Percentiles rank a stretch among this genome's conserved stretches.
Evolutionary conservation across 2,329 filamentous ascomycete genomes (phyloP).

Genomic region (Fusarium denticulatum): DNA sequence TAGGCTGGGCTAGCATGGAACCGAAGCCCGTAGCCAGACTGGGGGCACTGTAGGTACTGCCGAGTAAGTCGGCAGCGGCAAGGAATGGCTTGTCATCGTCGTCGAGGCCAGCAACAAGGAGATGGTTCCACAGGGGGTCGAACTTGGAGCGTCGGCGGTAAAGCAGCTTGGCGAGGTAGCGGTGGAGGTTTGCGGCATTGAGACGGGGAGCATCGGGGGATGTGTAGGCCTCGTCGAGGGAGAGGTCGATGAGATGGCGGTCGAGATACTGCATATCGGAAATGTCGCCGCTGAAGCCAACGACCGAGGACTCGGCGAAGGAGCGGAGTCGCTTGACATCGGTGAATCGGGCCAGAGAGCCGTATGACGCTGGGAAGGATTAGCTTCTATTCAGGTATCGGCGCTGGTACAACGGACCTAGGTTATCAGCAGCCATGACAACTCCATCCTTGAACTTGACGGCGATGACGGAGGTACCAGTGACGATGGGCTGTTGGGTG

Average conservation of each 20-base stretch:
- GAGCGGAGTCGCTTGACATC: conserved; percentile 94
- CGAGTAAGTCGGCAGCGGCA: conserved; percentile 88
- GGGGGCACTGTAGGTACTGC: conserved; percentile 89
- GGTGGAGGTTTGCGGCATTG: conserved; percentile 94
- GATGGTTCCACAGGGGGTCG: conserved; percentile 96
- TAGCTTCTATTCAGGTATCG: conserved; percentile 1
- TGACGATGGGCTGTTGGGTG: conserved; percentile 93
- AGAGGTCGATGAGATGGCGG: conserved; percentile 86
- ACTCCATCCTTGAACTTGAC: conserved; percentile 97
- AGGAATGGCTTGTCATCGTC: conserved; percentile 85
- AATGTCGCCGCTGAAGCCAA: conserved; percentile 96
- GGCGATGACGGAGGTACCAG: conserved; percentile 93
- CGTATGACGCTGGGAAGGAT: conserved; percentile 81
- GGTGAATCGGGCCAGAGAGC: conserved; percentile 94
- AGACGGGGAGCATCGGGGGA: conserved; percentile 61
- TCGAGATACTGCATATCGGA: conserved; percentile 99
- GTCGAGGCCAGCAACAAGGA: conserved; percentile 91
- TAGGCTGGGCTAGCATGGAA: conserved; percentile 89
- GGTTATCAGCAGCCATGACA: conserved; percentile 95
- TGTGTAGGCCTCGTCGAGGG: conserved; percentile 88
- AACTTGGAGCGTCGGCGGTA: conserved; percentile 96
- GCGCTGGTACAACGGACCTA: conserved; percentile 67
- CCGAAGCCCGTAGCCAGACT: conserved; percentile 94
- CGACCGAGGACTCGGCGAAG: conserved; percentile 84
- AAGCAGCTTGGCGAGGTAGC: conserved; percentile 94